Evolutionary conservation across 2,329 filamentous ascomycete species (phyloP).

Genomic region (Neonectria faginata): DNA sequence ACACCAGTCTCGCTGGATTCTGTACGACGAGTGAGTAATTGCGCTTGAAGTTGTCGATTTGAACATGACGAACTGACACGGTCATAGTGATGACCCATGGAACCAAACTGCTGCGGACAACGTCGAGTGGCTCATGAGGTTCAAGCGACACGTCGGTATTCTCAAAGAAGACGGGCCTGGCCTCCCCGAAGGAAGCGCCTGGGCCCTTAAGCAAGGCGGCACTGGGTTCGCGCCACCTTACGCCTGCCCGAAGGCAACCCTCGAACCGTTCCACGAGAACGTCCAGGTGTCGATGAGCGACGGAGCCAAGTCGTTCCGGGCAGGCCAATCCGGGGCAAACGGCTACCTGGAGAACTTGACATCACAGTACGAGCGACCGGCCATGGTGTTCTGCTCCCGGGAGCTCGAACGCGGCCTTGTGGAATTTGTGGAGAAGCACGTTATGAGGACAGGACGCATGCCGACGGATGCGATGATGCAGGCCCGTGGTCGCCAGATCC

Average conservation of each 20-base stretch:
- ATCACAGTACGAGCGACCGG: constrained; percentile 59
- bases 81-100: constrained; percentile 68
- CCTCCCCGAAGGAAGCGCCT: constrained; percentile 55
- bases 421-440: constrained; percentile 59
- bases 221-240: constrained; percentile 69
- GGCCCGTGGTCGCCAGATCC: constrained; percentile 60
- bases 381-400: constrained; percentile 67
- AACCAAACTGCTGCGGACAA: constrained; percentile 74
- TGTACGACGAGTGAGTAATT: constrained; percentile 69
- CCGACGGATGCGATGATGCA: constrained; percentile 62
- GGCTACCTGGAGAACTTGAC: constrained; percentile 60
- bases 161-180: constrained; percentile 63
- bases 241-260: constrained; percentile 56
- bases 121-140: constrained; percentile 71
- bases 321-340: constrained; percentile 59
- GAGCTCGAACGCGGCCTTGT: constrained; percentile 68
- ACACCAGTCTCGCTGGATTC: constrained; percentile 71
- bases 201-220: constrained; percentile 63
- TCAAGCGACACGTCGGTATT: constrained; percentile 70
- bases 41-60: background rate
- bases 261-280: constrained; percentile 51
- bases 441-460: constrained; percentile 54
- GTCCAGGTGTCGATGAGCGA: constrained; percentile 51
- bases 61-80: constrained; percentile 33
- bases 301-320: constrained; percentile 56